Conservation (phyloP, 2,329 filamentous ascomycete genomes). For the Pseudofabraea citricarpa region DNA sequence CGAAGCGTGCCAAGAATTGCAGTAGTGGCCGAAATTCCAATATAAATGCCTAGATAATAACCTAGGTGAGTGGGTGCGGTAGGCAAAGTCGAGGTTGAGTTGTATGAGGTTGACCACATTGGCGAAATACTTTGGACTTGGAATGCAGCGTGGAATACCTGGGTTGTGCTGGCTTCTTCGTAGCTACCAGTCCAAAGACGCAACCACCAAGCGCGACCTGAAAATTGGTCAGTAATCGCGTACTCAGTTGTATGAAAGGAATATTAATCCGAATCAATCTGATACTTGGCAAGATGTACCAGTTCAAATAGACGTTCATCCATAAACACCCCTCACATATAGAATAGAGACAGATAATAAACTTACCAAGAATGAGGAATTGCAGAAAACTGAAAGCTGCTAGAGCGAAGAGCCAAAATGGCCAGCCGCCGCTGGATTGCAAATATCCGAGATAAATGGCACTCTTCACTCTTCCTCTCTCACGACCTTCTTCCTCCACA, state of each 20-base stretch:
- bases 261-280: not conserved
- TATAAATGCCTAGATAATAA: slow-evolving; percentile 67
- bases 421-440: slow-evolving; percentile 56
- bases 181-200: slow-evolving; percentile 54
- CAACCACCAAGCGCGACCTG: slow-evolving; percentile 58
- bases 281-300: not conserved
- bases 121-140: slow-evolving; percentile 35
- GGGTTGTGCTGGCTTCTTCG: slow-evolving; percentile 23
- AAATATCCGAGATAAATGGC: slow-evolving; percentile 66
- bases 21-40: slow-evolving; percentile 51
- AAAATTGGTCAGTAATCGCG: slow-evolving; percentile 4
- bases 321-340: not conserved
- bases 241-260: too few relatives aligned
- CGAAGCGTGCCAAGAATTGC: slow-evolving; percentile 56
- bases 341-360: not conserved
- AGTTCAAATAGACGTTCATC: not conserved
- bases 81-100: not conserved
- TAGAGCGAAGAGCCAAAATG: slow-evolving; percentile 53
- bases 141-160: slow-evolving; percentile 35
- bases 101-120: slow-evolving; percentile 1
- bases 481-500: slow-evolving; percentile 69
- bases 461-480: slow-evolving; percentile 63
- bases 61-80: slow-evolving; percentile 34
- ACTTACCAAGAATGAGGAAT: slow-evolving; percentile 47
- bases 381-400: slow-evolving; percentile 51